phyloP scores from a whole-genome alignment of 208 protist species.

The Wallacemonas sp. region DNA sequence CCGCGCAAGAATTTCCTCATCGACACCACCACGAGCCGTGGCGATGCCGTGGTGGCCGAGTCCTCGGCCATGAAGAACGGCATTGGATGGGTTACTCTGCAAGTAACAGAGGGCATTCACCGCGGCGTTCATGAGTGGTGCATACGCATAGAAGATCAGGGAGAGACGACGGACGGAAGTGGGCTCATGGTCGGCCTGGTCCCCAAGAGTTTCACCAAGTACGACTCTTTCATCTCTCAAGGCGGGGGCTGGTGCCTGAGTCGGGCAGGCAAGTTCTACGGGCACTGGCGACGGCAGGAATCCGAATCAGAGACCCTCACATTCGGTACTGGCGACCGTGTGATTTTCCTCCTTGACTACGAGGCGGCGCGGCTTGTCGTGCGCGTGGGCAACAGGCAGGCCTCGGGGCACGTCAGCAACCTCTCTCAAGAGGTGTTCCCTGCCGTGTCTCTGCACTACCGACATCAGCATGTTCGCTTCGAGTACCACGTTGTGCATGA shows the following conservation, averaged over 20 bases:
- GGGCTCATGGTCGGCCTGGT: constrained; percentile 93
- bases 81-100: constrained; percentile 91
- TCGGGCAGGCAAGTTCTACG: constrained; percentile 92
- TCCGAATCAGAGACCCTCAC: constrained; percentile 41
- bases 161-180: constrained; percentile 89
- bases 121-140: constrained; percentile 91
- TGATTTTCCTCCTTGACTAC: constrained; percentile 89
- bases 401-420: constrained; percentile 88
- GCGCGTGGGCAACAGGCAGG: constrained; percentile 73
- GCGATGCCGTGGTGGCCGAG: constrained; percentile 88
- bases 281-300: constrained; percentile 88
- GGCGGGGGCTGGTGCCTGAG: constrained; percentile 92
- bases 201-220: constrained; percentile 87
- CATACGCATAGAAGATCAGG: constrained; percentile 90
- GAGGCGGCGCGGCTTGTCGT: constrained; percentile 85
- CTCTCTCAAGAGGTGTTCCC: constrained; percentile 88
- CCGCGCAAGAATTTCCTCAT: constrained; percentile 86
- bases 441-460: constrained; percentile 90
- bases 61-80: constrained; percentile 86
- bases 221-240: constrained; percentile 93
- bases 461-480: constrained; percentile 91
- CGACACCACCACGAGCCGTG: constrained; percentile 85
- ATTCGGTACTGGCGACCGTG: constrained; percentile 86
- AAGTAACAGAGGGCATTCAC: constrained; percentile 87
- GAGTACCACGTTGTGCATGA: constrained; percentile 84